Percentiles rank a stretch among this genome's conserved stretches.
These are phyloP conservation scores for Nicotiana undulata DNA, from an alignment of 257 asterid genomes.

Conservation along the genomic window DNA sequence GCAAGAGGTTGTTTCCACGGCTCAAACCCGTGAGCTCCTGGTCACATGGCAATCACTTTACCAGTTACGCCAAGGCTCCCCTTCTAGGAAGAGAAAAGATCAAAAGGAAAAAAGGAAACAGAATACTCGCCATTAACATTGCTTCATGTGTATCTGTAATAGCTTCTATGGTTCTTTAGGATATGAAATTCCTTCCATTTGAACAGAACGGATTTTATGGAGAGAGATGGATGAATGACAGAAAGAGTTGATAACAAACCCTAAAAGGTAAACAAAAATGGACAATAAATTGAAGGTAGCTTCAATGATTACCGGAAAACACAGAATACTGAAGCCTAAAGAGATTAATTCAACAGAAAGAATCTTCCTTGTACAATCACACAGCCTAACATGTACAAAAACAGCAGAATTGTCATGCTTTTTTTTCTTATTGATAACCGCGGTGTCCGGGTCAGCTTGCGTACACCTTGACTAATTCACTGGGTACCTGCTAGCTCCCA, in stretches of 20 bases:
- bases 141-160: background rate
- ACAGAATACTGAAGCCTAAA: background rate
- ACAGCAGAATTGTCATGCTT: background rate
- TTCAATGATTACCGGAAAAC: background rate
- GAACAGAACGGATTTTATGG: background rate
- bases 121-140: background rate
- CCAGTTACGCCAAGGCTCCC: no score
- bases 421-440: no score
- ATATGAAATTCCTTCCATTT: background rate
- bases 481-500: no score
- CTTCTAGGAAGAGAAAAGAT: background rate
- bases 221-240: background rate
- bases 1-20: no score
- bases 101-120: background rate
- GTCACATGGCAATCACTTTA: no score
- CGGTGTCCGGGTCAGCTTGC: no score
- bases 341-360: background rate
- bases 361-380: background rate
- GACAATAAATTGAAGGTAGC: background rate
- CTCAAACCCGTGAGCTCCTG: no score
- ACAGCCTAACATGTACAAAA: background rate
- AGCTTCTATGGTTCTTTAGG: background rate
- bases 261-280: background rate
- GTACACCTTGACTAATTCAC: no score
- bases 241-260: background rate